A percentile compares a stretch with the other conserved stretches of the same genome.
phyloP scores from a whole-genome alignment of 768 basidiomycete genomes.

The Termitomyces sp. region DNA sequence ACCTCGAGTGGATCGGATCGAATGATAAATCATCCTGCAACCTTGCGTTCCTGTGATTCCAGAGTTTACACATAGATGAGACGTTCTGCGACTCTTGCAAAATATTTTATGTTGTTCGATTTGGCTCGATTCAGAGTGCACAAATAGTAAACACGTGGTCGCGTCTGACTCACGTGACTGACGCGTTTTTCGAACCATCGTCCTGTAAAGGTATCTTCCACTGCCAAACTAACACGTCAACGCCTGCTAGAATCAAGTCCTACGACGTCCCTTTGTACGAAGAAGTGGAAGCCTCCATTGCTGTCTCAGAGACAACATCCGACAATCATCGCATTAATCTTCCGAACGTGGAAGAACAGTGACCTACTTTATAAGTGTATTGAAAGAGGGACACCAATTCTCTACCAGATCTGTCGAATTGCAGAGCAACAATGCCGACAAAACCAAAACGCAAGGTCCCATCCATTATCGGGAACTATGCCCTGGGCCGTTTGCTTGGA shows the following conservation, averaged over 20 bases:
- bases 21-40: background rate
- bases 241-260: background rate
- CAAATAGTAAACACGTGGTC: conserved; percentile 7
- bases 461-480: conserved; percentile 53
- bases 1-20: background rate
- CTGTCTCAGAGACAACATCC: background rate
- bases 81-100: background rate
- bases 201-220: background rate
- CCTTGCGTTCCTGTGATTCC: background rate
- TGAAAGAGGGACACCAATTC: background rate
- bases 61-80: background rate
- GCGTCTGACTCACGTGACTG: conserved; percentile 21
- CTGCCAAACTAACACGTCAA: background rate
- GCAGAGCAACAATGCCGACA: conserved; percentile 1
- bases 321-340: background rate
- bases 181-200: conserved; percentile 25
- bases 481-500: conserved; percentile 52
- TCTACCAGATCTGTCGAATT: background rate
- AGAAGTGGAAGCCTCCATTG: background rate
- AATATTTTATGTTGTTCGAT: background rate
- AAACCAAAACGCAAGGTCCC: conserved; percentile 20
- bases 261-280: background rate
- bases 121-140: background rate
- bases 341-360: background rate
- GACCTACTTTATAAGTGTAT: background rate